Evolutionary conservation across 75 land plant species (phyloP).

Genomic region (Sequoiadendron giganteum): DNA sequence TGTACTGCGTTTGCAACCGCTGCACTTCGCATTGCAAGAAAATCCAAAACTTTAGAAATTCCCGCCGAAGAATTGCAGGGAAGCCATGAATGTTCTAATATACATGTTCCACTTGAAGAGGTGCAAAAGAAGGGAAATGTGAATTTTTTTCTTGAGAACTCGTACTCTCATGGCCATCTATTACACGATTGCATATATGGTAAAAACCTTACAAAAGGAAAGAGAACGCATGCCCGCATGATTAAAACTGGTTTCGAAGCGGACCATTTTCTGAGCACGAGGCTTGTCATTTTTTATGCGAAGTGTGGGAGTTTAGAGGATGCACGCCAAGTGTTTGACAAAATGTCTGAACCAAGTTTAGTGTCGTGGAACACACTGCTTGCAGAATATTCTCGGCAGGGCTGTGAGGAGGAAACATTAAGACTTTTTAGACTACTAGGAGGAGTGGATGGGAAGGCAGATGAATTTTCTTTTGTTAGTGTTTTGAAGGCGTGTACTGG

Average conservation of each 20-base stretch:
- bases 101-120: neutral
- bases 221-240: neutral
- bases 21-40: neutral
- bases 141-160: neutral
- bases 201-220: neutral
- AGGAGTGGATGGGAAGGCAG: neutral
- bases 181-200: conserved; percentile 6
- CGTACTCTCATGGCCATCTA: neutral
- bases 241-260: neutral
- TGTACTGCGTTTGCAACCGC: neutral
- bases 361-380: conserved; percentile 14
- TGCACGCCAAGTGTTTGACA: conserved; percentile 18
- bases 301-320: conserved; percentile 14
- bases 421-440: conserved; percentile 1
- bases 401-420: conserved; percentile 9
- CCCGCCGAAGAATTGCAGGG: neutral
- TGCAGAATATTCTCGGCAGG: conserved; percentile 12
- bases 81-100: neutral
- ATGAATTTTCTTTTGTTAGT: conserved; percentile 8
- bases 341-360: neutral
- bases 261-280: conserved; percentile 4
- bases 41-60: neutral
- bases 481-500: conserved; percentile 16
- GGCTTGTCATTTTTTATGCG: conserved; percentile 13
- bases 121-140: neutral